Conservation (phyloP, 192 early-diverging fungal genomes). For the Helicostylum pulchrum region DNA sequence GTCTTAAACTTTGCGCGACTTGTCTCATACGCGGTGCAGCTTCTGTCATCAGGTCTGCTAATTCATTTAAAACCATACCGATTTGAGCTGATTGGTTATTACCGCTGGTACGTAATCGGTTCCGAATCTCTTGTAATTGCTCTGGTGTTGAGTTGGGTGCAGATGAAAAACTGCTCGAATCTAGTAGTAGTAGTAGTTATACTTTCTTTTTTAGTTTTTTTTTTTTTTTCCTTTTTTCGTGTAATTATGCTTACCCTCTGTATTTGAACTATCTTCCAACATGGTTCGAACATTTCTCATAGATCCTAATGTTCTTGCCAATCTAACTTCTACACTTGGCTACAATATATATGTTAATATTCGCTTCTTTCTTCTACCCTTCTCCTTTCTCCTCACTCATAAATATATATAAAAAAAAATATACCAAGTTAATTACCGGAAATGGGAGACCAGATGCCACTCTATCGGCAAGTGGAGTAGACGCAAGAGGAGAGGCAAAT, state of each 20-base stretch:
- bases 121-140: constrained; percentile 28
- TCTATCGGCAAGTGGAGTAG: constrained; percentile 11
- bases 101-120: constrained; percentile 18
- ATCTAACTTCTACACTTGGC: constrained; percentile 31
- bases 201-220: too few relatives aligned
- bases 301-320: constrained; percentile 25
- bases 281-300: constrained; percentile 33
- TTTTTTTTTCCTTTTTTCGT: too few relatives aligned
- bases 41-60: constrained; percentile 24
- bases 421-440: constrained; percentile 22
- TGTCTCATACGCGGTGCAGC: constrained; percentile 25
- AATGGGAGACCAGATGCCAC: constrained; percentile 24
- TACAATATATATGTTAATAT: constrained; percentile 1
- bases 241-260: too few relatives aligned
- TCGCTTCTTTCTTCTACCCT: background rate
- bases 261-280: constrained; percentile 18
- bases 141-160: constrained; percentile 22
- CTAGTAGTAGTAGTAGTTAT: too few relatives aligned
- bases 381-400: background rate
- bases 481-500: background rate
- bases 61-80: constrained; percentile 33
- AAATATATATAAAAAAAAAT: background rate
- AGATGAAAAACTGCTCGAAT: constrained; percentile 9
- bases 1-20: constrained; percentile 6
- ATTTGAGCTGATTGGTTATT: constrained; percentile 27